A percentile compares a stretch with the other conserved stretches of the same genome.
These are phyloP conservation scores for Mucor ambiguus DNA, from an alignment of 371 early-diverging fungal genomes.

Conservation along the genomic window DNA sequence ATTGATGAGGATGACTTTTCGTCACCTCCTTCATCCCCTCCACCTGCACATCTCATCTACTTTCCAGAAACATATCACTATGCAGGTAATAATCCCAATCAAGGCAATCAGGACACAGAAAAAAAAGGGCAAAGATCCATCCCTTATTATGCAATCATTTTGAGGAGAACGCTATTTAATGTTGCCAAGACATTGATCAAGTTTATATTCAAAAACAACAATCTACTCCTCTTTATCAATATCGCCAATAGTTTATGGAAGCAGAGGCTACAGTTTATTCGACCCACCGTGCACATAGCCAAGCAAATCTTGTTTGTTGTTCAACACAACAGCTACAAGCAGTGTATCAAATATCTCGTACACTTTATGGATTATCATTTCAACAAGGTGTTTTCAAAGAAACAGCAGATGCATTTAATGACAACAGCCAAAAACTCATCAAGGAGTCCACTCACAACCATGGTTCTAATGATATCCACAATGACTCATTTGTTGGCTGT, in stretches of 20 bases:
- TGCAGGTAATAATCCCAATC: background rate
- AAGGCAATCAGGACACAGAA: background rate
- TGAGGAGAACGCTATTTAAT: background rate
- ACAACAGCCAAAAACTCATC: background rate
- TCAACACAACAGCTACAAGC: slow-evolving; percentile 1
- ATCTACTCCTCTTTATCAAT: slow-evolving; percentile 7
- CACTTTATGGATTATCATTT: slow-evolving; percentile 1
- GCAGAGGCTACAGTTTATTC: background rate
- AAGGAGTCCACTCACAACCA: background rate
- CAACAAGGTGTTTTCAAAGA: background rate
- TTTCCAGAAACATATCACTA: background rate
- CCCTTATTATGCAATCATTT: background rate
- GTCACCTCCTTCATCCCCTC: background rate
- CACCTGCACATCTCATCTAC: background rate
- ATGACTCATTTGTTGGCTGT: background rate
- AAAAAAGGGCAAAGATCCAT: background rate
- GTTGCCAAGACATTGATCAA: slow-evolving; percentile 8
- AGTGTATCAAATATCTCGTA: background rate
- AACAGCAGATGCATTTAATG: background rate
- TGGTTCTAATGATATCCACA: background rate
- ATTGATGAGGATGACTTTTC: background rate
- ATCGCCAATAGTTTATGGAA: slow-evolving; percentile 11
- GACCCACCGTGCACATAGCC: background rate
- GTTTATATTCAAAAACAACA: slow-evolving; percentile 13
- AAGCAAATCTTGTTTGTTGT: background rate